Evolutionary conservation across 768 basidiomycete genomes (phyloP).

Genomic region (Kondoa subrosea): DNA sequence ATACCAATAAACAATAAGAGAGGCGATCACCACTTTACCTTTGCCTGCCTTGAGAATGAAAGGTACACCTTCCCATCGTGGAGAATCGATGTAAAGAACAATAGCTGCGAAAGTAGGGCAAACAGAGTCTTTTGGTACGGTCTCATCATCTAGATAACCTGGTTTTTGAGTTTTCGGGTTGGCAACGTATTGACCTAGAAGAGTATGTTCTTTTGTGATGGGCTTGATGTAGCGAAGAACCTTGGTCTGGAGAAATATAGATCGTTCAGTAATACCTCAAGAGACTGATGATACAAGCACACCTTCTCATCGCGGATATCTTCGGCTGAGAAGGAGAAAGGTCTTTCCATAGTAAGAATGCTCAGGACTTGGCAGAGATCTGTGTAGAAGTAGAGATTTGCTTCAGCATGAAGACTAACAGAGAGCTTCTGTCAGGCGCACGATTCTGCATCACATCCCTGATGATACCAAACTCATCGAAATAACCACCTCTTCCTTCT

Average conservation of each 20-base stretch:
- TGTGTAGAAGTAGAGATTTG: conserved; percentile 32
- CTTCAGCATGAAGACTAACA: conserved; percentile 6
- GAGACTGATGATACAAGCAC: conserved; percentile 11
- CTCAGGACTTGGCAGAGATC: conserved; percentile 89
- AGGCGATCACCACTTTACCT: conserved; percentile 50
- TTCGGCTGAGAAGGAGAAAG: conserved; percentile 90
- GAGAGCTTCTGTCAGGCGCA: conserved; percentile 37
- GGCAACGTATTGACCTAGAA: conserved; percentile 83
- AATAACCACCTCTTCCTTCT: conserved; percentile 99
- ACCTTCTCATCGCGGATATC: conserved; percentile 99
- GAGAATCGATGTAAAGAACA: conserved; percentile 81
- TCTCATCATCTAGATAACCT: conserved; percentile 96
- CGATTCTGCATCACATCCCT: conserved; percentile 96
- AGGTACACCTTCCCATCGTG: conserved; percentile 95
- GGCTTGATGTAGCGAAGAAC: conserved; percentile 80
- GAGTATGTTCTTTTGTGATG: conserved; percentile 54
- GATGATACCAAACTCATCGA: conserved; percentile 99
- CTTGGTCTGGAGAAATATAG: conserved; percentile 54
- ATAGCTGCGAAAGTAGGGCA: conserved; percentile 91
- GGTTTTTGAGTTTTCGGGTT: conserved; percentile 63
- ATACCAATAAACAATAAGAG: too few relatives aligned
- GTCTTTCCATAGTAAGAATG: conserved; percentile 91
- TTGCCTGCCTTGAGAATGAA: conserved; percentile 98
- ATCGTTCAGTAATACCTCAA: neutral
- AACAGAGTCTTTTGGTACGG: conserved; percentile 74